These are phyloP conservation scores for Calonectria pseudoturangicola DNA, from an alignment of 2,329 filamentous ascomycete species.

Conservation along the genomic window DNA sequence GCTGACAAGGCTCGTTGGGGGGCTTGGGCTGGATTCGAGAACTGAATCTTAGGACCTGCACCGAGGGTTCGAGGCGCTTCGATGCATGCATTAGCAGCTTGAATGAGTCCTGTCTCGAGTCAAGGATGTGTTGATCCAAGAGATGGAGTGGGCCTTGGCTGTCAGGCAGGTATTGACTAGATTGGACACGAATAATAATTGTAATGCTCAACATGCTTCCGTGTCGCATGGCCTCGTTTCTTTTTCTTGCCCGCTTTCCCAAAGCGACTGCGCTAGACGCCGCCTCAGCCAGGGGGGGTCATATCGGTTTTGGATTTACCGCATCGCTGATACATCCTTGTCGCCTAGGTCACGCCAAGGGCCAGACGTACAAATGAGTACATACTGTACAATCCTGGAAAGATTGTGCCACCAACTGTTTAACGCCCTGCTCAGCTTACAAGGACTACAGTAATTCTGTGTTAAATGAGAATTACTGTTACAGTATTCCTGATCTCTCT, in stretches of 20 bases:
- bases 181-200: constrained; percentile 12
- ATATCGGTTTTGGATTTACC: background rate
- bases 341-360: too few species aligned
- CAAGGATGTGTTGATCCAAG: constrained; percentile 6
- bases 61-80: constrained; percentile 3
- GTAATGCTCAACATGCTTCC: background rate
- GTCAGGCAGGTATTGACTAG: background rate
- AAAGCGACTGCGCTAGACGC: constrained; percentile 4
- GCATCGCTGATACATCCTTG: too few species aligned
- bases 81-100: constrained; percentile 13
- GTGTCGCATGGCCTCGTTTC: background rate
- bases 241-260: constrained; percentile 15
- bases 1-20: background rate
- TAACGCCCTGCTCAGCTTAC: too few species aligned
- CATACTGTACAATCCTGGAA: too few species aligned
- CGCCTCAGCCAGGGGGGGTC: background rate
- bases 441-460: too few species aligned
- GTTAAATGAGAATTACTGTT: too few species aligned
- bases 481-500: too few species aligned
- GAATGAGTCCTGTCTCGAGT: background rate
- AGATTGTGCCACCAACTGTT: too few species aligned
- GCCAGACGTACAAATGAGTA: too few species aligned
- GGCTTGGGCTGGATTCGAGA: background rate
- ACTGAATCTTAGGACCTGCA: background rate
- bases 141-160: constrained; percentile 1